These are phyloP conservation scores for Solanum bulbocastanum DNA, from an alignment of 257 asterid genomes.

Conservation along the genomic window DNA sequence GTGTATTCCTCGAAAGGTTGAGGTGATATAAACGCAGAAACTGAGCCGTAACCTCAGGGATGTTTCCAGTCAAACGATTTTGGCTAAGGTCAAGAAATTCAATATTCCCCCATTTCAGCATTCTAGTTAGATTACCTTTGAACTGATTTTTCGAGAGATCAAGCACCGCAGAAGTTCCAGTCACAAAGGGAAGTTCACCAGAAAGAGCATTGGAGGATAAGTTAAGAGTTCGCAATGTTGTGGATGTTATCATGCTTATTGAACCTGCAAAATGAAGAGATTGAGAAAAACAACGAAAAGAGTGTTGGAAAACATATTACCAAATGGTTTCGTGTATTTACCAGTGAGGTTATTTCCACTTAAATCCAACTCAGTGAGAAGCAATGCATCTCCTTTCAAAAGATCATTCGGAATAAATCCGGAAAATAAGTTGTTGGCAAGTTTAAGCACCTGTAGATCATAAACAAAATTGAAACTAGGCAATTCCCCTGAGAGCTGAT, in stretches of 20 bases:
- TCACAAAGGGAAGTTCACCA: conserved; percentile 76
- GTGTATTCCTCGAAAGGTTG: conserved; percentile 60
- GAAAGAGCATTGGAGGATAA: conserved; percentile 74
- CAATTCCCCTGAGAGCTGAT: conserved; percentile 77
- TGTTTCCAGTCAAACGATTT: conserved; percentile 56
- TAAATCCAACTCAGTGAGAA: conserved; percentile 68
- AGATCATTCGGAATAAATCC: conserved; percentile 76
- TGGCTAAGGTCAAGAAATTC: conserved; percentile 82
- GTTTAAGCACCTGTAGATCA: conserved; percentile 74
- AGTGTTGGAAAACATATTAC: background rate
- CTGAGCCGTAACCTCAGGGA: conserved; percentile 72
- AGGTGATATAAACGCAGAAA: conserved; percentile 70
- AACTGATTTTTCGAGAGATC: conserved; percentile 73
- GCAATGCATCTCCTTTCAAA: conserved; percentile 76
- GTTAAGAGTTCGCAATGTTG: conserved; percentile 56
- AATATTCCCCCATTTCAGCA: conserved; percentile 79
- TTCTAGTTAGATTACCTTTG: conserved; percentile 54
- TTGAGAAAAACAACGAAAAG: background rate
- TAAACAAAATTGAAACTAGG: conserved; percentile 83
- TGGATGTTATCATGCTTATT: conserved; percentile 70
- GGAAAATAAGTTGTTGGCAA: conserved; percentile 63
- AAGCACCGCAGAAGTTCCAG: conserved; percentile 64
- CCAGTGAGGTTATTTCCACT: conserved; percentile 90
- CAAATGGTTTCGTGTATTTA: conserved; percentile 6
- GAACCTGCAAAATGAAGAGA: conserved; percentile 40